phyloP scores from a whole-genome alignment of 805 yeast genomes.

The Wickerhamiella occidentalis region DNA sequence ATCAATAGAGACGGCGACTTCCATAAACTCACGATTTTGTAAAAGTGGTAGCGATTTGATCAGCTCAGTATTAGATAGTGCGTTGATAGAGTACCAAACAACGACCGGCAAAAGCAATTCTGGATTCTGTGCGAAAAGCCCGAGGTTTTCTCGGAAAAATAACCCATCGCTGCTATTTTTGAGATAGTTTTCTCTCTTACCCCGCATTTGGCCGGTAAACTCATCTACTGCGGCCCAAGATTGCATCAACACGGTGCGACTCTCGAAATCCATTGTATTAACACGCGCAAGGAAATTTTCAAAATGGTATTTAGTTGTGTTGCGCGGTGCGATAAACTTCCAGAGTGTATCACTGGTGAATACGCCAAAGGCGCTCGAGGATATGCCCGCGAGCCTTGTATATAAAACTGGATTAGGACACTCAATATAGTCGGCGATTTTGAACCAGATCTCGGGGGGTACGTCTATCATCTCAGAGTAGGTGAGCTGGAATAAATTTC shows the following conservation, averaged over 20 bases:
- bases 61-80: neutral
- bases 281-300: neutral
- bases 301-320: neutral
- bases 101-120: constrained; percentile 1
- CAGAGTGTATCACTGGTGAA: constrained; percentile 5
- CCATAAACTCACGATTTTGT: constrained; percentile 1
- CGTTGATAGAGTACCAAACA: constrained; percentile 4
- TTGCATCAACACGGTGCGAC: neutral
- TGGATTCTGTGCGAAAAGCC: neutral
- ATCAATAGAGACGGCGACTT: neutral
- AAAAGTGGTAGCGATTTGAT: neutral
- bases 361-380: neutral
- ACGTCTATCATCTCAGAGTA: neutral
- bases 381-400: constrained; percentile 1
- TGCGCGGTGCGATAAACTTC: neutral
- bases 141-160: constrained; percentile 1
- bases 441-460: constrained; percentile 8
- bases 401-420: constrained; percentile 2
- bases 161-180: neutral
- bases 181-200: neutral
- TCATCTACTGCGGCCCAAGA: constrained; percentile 7
- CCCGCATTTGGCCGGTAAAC: neutral
- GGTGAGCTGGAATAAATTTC: neutral
- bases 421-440: neutral
- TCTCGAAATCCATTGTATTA: neutral